These are phyloP conservation scores for Hypoxylon subgilvum DNA, from an alignment of 495 filamentous ascomycete genomes.

Conservation along the genomic window DNA sequence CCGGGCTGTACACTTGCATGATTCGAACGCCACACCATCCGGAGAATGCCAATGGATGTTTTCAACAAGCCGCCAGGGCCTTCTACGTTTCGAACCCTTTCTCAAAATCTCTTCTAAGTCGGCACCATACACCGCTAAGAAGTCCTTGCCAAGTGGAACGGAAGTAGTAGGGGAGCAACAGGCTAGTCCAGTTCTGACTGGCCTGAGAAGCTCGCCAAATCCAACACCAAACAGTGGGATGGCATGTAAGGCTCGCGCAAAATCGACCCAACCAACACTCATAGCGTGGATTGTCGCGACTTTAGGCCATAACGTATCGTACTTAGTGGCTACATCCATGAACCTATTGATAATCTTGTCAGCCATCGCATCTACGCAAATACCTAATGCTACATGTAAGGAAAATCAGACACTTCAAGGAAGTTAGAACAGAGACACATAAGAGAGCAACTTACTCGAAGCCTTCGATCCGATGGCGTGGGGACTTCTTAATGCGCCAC, in stretches of 20 bases:
- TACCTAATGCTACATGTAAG: too few relatives aligned
- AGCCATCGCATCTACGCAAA: too few relatives aligned
- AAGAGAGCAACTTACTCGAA: too few relatives aligned
- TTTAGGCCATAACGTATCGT: constrained; percentile 28
- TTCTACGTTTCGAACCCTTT: constrained; percentile 3
- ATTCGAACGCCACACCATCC: constrained; percentile 20
- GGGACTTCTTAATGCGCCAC: too few relatives aligned
- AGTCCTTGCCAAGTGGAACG: constrained; percentile 34
- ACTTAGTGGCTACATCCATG: constrained; percentile 27
- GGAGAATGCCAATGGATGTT: constrained; percentile 29
- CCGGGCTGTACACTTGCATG: constrained; percentile 26
- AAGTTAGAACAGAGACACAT: too few relatives aligned
- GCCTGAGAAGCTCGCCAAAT: constrained; percentile 44
- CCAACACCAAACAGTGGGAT: constrained; percentile 43
- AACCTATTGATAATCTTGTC: too few relatives aligned
- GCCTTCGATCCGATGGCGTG: too few relatives aligned
- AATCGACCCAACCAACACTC: constrained; percentile 46
- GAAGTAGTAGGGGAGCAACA: constrained; percentile 12
- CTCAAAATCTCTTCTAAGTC: constrained; percentile 27
- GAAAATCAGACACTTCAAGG: too few relatives aligned
- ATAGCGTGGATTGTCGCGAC: constrained; percentile 28
- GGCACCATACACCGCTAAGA: constrained; percentile 25
- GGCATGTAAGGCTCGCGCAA: constrained; percentile 32
- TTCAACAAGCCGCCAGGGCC: constrained; percentile 10
- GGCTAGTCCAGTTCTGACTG: constrained; percentile 4